phyloP scores from a whole-genome alignment of 768 basidiomycete species.

The Phaeotremella fagi region DNA sequence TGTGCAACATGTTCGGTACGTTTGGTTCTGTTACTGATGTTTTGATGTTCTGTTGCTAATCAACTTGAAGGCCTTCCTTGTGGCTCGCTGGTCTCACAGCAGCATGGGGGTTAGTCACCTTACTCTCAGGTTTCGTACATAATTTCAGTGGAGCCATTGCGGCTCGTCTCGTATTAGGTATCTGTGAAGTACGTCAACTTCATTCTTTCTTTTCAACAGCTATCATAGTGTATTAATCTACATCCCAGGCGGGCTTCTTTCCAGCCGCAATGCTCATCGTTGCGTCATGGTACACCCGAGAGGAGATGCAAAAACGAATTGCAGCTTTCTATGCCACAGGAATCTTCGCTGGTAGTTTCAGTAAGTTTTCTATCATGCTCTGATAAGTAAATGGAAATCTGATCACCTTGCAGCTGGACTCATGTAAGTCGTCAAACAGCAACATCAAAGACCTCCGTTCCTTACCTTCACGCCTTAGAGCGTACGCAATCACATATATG shows the following conservation, averaged over 20 bases:
- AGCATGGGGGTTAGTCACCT: background rate
- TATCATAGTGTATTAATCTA: too few relatives aligned
- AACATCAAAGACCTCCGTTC: too few relatives aligned
- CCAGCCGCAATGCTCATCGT: slow-evolving; percentile 9
- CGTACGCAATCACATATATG: slow-evolving; percentile 8
- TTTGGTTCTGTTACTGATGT: too few relatives aligned
- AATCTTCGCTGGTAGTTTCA: slow-evolving; percentile 3
- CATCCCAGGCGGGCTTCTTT: slow-evolving; percentile 12
- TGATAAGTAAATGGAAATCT: background rate
- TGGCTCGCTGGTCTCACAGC: slow-evolving; percentile 1
- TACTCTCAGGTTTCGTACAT: background rate
- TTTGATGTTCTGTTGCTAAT: too few relatives aligned
- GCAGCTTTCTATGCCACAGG: slow-evolving; percentile 5
- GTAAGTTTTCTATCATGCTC: background rate
- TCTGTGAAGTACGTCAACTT: background rate
- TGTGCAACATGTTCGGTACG: background rate
- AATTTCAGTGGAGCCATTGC: slow-evolving; percentile 7
- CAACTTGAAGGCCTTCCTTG: background rate
- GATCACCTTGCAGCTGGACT: background rate
- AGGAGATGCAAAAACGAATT: slow-evolving; percentile 3
- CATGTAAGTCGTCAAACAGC: too few relatives aligned
- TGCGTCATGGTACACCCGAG: slow-evolving; percentile 5
- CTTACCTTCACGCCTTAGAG: too few relatives aligned
- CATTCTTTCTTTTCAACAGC: too few relatives aligned
- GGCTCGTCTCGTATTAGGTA: slow-evolving; percentile 5